Evolutionary conservation across 306 rosid genomes (phyloP), one percentile per base, ranked within the genome.

Genomic region (Vigna reflexopilosa): DNA sequence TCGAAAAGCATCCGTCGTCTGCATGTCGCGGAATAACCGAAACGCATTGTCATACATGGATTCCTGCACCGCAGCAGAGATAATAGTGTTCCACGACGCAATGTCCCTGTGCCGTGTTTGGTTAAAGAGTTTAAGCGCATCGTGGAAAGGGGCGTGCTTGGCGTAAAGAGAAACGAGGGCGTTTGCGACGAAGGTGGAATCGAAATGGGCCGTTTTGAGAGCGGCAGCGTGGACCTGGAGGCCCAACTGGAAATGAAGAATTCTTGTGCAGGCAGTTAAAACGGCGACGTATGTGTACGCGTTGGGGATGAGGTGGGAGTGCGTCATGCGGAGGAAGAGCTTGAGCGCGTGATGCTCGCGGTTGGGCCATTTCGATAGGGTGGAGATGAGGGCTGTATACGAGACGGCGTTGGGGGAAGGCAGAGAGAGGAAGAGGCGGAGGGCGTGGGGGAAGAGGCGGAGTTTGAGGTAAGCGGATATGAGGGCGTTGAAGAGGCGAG

Each of bases 281-380:
- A 92, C 80, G 1, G 97, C 94, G n/a, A 94, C 98, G 64, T 81
- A 89, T 16, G 89, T 82, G 80, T 88, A 91, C 58, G 77, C 85
- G 9, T 94, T 92, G 32, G 97, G 98, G 79, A 28, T 75, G 76
- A 94, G 42, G 34, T 83, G 84, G 8, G 86, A 80, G 28, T n/a
- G 63, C 71, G 81, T 83, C 98, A 94, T 88, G 77, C 69, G 85
- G 24, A 81, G 78, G 87, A 92, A 94, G 55, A 90, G 89, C 67
- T 77, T 80, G 34, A 89, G 51, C 0, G 98, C 95, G n/a, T 88
- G 82, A 15, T 14, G 82, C 80, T 80, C 86, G 9, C 84, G 85
- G 34, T 57, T 78, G 17, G 91, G 50, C 50, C 50, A 87, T 75
- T 94, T 90, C 38, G 97, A 86, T 56, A 94, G 86, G 7, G 85